Base-by-base conservation (phyloP, 176 grass and related monocot species). In the Carex scoparia region DNA sequence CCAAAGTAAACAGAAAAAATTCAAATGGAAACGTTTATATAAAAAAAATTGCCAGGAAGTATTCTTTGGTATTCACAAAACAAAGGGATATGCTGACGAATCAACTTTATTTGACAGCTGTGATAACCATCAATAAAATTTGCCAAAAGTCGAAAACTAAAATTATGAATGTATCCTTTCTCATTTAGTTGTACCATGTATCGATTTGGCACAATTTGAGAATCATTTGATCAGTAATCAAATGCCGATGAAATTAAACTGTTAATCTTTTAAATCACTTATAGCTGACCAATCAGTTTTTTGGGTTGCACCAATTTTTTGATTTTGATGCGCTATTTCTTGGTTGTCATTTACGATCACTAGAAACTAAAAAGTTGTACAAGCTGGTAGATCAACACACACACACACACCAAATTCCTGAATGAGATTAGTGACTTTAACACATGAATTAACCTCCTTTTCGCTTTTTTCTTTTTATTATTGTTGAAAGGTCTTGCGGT, bases 401-500 rank as follows among this genome's bases (percentile, higher is more conserved):
- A 35, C 33, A 35, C 33, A 35, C 33, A 35, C 33, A 35, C 2
- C 0, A 7, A 9, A 11, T 53, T 54, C 71, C 71, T 53, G 46
- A 14, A 51, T 30, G 46, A 53, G 71, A 75, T 51, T 75, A 28
- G 16, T 69, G 65, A 75, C 9, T 75, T 75, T 4, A 75, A 54
- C n/a, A 27, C 46, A 53, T 75, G 44, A 30, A 30, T 75, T 75
- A 54, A 75, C 19, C 71, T 53, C 13, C 28, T 79, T 37, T 57
- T 49, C 12, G 5, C 0, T 2, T 48, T 46, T 72, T 35, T 79
- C 15, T 28, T 57, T 57, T 79, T 10, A 58, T 79, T 16, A 79
- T 69, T 13, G 5, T 56, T 79, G 89, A 49, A 89, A 98, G 94
- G 95, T 98, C 13, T 85, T 98, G 57, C 86, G 92, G 53, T 98